These are phyloP conservation scores for Elsinoe batatas DNA, from an alignment of 2,329 filamentous ascomycete species.

Conservation along the genomic window DNA sequence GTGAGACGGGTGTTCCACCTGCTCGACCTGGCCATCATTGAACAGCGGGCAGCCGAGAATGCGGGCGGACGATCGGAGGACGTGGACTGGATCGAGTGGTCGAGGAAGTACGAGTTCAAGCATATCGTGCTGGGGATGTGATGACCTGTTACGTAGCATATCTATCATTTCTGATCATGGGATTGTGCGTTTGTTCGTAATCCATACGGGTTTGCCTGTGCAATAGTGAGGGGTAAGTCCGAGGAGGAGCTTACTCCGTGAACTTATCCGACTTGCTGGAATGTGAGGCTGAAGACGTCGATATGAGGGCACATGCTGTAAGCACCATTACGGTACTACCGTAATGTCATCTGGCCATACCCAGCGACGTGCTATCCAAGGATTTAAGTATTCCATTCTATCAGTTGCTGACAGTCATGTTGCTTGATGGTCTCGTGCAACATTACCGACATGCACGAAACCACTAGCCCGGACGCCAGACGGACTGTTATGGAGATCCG, in stretches of 20 bases:
- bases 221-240: constrained; percentile 3
- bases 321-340: too few species aligned
- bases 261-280: background rate
- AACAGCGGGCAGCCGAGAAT: constrained; percentile 34
- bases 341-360: too few species aligned
- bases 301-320: too few species aligned
- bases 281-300: background rate
- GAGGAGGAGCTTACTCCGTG: background rate
- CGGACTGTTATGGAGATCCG: too few species aligned
- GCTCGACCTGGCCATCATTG: constrained; percentile 40
- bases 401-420: too few species aligned
- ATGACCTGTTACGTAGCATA: constrained; percentile 16
- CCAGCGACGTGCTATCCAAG: too few species aligned
- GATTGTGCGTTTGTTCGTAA: too few species aligned
- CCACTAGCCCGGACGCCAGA: too few species aligned
- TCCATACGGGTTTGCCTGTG: background rate
- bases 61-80: constrained; percentile 33
- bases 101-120: constrained; percentile 36
- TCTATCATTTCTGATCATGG: background rate
- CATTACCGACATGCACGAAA: too few species aligned
- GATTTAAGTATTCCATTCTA: too few species aligned
- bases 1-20: constrained; percentile 36
- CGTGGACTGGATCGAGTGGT: constrained; percentile 43
- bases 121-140: constrained; percentile 44
- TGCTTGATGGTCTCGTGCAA: too few species aligned